Evolutionary conservation across 352 stramenopile genomes (phyloP), one percentile per base, ranked within the genome.

Genomic region (Hyaloperonospora brassicae): DNA sequence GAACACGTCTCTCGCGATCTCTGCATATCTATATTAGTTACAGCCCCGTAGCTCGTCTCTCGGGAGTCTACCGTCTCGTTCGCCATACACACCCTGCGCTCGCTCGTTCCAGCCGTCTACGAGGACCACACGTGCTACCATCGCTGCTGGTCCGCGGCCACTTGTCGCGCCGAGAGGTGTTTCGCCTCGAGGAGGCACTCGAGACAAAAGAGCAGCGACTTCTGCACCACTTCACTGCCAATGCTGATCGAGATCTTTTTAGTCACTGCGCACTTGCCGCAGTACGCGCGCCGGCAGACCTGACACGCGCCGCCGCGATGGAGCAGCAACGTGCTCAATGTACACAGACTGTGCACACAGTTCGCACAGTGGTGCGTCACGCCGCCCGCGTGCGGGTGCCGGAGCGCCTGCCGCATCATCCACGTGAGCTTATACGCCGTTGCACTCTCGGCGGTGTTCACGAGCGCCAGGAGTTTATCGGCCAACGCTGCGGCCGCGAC

Each of bases 191-290:
- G 38, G 2, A 78, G 53, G 47, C 69, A 78, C 39, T 78, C 59
- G 10, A 78, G 59, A 52, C 69, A 78, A 46, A 78, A 78, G 9
- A 72, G 55, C 57, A 74, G 59, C 5, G 48, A 58, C 51, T 74
- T 72, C 38, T 65, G 51, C 39, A 78, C 57, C 27, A 64, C 63
- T 5, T 74, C 65, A 25, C 38, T 64, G 7, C 64, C 66, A 10
- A 72, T 65, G n/a, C 55, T 54, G 25, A 74, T 52, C 23, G 55
- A 66, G 42, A 78, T 72, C 44, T 70, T 74, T 57, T 74, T 78
- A 53, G 62, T 64, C 25, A 78, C 66, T 0, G 64, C 72, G 47
- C 69, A 78, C 42, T 70, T 74, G 35, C 66, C 58, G 44, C 69
- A 78, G 23, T 68, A 66, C 10, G 57, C 59, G 38, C 55, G 62